Conservation (phyloP, 2,329 filamentous ascomycete species). For the Trichoderma sp. region DNA sequence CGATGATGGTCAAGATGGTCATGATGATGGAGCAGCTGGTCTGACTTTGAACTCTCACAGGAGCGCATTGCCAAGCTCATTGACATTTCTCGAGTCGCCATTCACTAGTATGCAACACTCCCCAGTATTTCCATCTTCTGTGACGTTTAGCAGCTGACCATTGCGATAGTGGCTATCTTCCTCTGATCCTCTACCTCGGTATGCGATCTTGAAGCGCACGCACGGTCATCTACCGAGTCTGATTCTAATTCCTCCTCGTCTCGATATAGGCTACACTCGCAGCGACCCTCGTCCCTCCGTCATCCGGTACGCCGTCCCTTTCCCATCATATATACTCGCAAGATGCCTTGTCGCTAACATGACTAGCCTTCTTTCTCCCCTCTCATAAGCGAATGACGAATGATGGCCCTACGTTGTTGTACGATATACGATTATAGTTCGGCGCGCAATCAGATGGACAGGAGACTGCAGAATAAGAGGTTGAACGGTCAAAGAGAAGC, state of each 20-base stretch:
- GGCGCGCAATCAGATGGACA: neutral
- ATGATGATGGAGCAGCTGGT: slow-evolving; percentile 18
- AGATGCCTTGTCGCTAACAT: slow-evolving; percentile 28
- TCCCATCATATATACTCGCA: neutral
- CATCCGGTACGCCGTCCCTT: slow-evolving; percentile 52
- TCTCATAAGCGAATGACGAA: slow-evolving; percentile 51
- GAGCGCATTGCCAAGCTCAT: slow-evolving; percentile 98
- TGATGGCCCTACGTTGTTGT: slow-evolving; percentile 17
- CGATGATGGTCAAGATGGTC: neutral
- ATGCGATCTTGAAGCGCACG: slow-evolving; percentile 40
- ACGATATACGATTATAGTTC: slow-evolving; percentile 24
- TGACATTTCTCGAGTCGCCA: slow-evolving; percentile 86
- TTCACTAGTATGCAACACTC: slow-evolving; percentile 78
- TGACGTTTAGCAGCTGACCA: slow-evolving; percentile 41
- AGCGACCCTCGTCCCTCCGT: slow-evolving; percentile 85
- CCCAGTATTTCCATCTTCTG: neutral
- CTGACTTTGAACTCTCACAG: slow-evolving; percentile 49
- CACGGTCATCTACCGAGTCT: neutral
- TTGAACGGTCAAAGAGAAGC: slow-evolving; percentile 22
- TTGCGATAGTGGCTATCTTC: slow-evolving; percentile 79
- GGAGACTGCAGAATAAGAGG: neutral
- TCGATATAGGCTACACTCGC: slow-evolving; percentile 76
- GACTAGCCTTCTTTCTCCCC: slow-evolving; percentile 63
- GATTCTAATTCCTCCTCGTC: slow-evolving; percentile 35
- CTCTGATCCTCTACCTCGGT: slow-evolving; percentile 96